Percentiles rank a stretch among this genome's conserved stretches.
phyloP scores from a whole-genome alignment of 75 land plant species.

The Pinus taeda region DNA sequence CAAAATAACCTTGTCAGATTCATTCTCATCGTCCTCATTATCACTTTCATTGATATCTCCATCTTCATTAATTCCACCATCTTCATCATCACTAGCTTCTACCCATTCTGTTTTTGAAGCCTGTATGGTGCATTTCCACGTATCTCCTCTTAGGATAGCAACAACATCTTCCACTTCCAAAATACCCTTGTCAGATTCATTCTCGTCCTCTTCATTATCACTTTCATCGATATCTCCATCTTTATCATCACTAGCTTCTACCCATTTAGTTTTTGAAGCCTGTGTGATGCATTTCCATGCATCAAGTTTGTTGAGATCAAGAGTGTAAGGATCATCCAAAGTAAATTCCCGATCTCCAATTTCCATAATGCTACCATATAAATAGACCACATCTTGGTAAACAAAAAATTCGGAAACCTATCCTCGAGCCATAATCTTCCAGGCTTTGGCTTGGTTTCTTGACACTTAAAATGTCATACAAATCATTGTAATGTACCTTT shows the following conservation, averaged over 20 bases:
- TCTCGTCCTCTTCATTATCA: too few species aligned
- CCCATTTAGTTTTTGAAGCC: slow-evolving; percentile 12
- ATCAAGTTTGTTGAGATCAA: slow-evolving; percentile 96
- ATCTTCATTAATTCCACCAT: slow-evolving; percentile 56
- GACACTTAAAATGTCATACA: too few species aligned
- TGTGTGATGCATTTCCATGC: slow-evolving; percentile 95
- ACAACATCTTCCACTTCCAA: too few species aligned
- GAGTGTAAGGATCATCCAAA: slow-evolving; percentile 84
- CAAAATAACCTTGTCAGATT: too few species aligned
- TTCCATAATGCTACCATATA: slow-evolving; percentile 99
- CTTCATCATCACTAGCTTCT: slow-evolving; percentile 47
- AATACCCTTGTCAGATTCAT: too few species aligned
- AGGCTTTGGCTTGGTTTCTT: too few species aligned
- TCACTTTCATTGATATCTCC: slow-evolving; percentile 36
- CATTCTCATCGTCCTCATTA: slow-evolving; percentile 35
- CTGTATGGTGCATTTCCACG: slow-evolving; percentile 10
- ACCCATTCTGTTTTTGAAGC: slow-evolving; percentile 75
- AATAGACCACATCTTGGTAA: slow-evolving; percentile 24
- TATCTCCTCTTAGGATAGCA: too few species aligned
- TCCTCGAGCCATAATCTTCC: too few species aligned
- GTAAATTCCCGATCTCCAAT: slow-evolving; percentile 88
- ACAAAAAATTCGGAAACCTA: too few species aligned
- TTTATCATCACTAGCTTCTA: too few species aligned
- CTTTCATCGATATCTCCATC: too few species aligned
- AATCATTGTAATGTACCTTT: slow-evolving; percentile 27